phyloP scores from a whole-genome alignment of 2,329 filamentous ascomycete species.

The Aspergillus sp. region DNA sequence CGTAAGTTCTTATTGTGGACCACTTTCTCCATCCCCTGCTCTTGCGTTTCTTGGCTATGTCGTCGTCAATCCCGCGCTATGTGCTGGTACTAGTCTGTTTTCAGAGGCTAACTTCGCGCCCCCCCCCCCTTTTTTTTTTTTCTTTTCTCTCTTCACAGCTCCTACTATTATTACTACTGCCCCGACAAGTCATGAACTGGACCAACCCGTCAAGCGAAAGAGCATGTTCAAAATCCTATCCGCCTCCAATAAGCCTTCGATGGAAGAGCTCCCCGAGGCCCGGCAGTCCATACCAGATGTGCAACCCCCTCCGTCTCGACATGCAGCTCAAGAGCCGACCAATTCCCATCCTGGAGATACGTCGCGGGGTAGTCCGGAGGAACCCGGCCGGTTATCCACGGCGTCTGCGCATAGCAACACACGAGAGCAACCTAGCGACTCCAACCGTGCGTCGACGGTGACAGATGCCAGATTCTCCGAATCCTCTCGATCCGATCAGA shows the following conservation, averaged over 20 bases:
- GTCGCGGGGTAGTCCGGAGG: constrained; percentile 52
- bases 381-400: constrained; percentile 47
- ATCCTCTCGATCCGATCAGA: constrained; percentile 82
- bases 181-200: constrained; percentile 60
- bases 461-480: constrained; percentile 65
- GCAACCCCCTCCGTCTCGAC: constrained; percentile 3
- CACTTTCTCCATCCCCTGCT: background rate
- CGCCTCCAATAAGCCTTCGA: constrained; percentile 25
- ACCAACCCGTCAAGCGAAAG: constrained; percentile 34
- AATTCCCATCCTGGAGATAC: constrained; percentile 22
- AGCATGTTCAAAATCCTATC: constrained; percentile 34
- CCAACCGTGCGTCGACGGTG: constrained; percentile 49
- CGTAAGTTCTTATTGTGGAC: constrained; percentile 22
- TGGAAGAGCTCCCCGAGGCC: constrained; percentile 21
- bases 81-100: too few relatives aligned
- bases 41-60: too few relatives aligned
- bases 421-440: constrained; percentile 55
- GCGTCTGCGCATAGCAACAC: constrained; percentile 41
- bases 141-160: constrained; percentile 22
- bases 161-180: constrained; percentile 83
- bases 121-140: constrained; percentile 2
- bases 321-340: constrained; percentile 19
- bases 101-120: constrained; percentile 9
- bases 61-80: too few relatives aligned
- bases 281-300: background rate